Percentiles rank a stretch among this genome's conserved stretches.
These are phyloP conservation scores for Xylaria arbuscula DNA, from an alignment of 2,329 filamentous ascomycete species.

Conservation along the genomic window DNA sequence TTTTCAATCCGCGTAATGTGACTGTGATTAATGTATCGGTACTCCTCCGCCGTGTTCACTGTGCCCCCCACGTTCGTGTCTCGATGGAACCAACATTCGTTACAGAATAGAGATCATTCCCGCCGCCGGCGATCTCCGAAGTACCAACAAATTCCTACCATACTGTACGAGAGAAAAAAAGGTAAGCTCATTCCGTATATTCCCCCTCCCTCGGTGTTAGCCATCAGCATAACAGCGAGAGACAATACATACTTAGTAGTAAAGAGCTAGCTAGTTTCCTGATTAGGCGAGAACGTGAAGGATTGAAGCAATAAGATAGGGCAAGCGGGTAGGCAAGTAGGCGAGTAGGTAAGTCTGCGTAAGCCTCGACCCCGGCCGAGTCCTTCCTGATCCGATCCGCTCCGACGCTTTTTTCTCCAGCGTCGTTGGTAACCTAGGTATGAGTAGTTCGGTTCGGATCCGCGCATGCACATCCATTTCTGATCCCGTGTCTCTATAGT, in stretches of 20 bases:
- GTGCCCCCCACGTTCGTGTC: neutral
- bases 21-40: neutral
- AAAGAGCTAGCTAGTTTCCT: neutral
- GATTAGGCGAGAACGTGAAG: neutral
- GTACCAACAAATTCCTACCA: neutral
- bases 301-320: neutral
- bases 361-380: constrained; percentile 19
- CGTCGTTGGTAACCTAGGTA: neutral
- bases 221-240: constrained; percentile 9
- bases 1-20: neutral
- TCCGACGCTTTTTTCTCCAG: constrained; percentile 2
- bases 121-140: constrained; percentile 24
- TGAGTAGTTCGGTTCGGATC: neutral
- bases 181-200: neutral
- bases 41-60: neutral
- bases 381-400: constrained; percentile 17
- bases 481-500: neutral
- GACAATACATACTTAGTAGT: neutral
- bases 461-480: neutral
- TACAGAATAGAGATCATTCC: neutral
- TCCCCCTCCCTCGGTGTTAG: neutral
- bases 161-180: neutral
- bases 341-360: constrained; percentile 6
- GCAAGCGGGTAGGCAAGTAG: neutral
- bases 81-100: neutral